Base-by-base conservation (phyloP, 495 filamentous ascomycete genomes). In the Aspergillus heteromorphus region DNA sequence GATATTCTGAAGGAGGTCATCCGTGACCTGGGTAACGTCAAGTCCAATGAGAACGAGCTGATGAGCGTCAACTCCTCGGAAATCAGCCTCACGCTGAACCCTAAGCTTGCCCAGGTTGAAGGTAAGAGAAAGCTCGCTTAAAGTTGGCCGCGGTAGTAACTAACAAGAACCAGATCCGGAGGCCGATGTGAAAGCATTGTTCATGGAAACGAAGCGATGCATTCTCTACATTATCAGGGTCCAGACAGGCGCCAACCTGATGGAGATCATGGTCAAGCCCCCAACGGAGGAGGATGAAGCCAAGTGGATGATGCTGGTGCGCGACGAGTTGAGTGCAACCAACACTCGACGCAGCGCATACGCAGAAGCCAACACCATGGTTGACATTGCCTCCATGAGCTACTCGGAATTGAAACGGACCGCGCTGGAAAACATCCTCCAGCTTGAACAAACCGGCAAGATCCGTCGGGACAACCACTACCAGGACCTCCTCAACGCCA, bases 121-220 rank as follows among this genome's bases (percentile, higher is more conserved):
- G 82, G 81, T 84, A 72, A 57, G 72, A 42, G 20, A 25, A 11
- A 0, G 16, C 7, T 17, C 40, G 48, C 17, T 13, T 29, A 17
- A 19, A 18, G 1, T 18, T n/a, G n/a, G n/a, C n/a, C n/a, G 5
- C 30, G 1, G 30, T 36, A 14, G 17, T 58, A 48, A 57, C 57
- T 65, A 34, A 65, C 49, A 27, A 19, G 16, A 16, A 23, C 20
- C 51, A 73, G 93, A 97, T 65, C 92, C 95, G 9, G 91, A 97
- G 60, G 91, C 88, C 4, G 88, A 93, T 43, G 73, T 93, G 40
- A 96, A 96, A 66, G 81, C 91, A 3, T 74, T 99, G 9, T 95
- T 97, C 64, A 96, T 96, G 83, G 93, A 97, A 72, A 97, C 95
- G 2, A 99, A 99, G 68, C 82, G 93, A 54, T 96, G 93, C 68